Evolutionary conservation across 768 basidiomycete genomes (phyloP), one percentile per base, ranked within the genome.

Genomic region (Leccinum rimulosum): DNA sequence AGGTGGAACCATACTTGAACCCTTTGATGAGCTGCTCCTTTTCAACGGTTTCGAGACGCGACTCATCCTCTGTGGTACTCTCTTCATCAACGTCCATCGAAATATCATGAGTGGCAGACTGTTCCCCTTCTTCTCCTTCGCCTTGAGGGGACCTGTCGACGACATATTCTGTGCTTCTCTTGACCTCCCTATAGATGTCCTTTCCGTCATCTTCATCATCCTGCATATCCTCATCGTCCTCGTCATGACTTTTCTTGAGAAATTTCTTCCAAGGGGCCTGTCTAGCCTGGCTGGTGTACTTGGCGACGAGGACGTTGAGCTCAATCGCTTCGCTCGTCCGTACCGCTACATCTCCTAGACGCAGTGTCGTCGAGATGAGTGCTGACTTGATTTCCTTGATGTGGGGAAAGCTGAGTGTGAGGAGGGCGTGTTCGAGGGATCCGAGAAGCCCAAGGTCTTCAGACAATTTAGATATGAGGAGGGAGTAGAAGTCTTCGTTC

Each of bases 1-100:
- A 95, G 1, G 91, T 89, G 2, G 92, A 82, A 19, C 95, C 95
- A 67, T 97, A 96, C 74, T 91, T 90, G 78, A 90, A 95, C 2
- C 92, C 93, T 63, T 80, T 76, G 25, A 92, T 78, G 8, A 95
- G 84, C 38, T 93, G 82, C 64, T 92, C 89, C 72, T 88, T 89
- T 69, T 91, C 87, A 6, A 91, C 83, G 60, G 81, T 82, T 66
- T 83, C 80, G 27, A 77, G 57, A 15, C 69, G 71, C 73, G 76
- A 71, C 25, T 75, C 76, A 17, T 72, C 70, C 12, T 73, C 75
- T 8, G 65, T 58, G 15, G 68, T 68, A 4, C 75, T 76, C 25
- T 73, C 74, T 47, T 74, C 71, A 36, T 69, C 71, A 14, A 64
- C 48, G 38, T 62, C 59, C 61, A 68, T 65, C n/a, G 59, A 57